Evolutionary conservation across 352 stramenopile species (phyloP), one percentile per base, ranked within the genome.

Genomic region (Salisapilia sapeloensis): DNA sequence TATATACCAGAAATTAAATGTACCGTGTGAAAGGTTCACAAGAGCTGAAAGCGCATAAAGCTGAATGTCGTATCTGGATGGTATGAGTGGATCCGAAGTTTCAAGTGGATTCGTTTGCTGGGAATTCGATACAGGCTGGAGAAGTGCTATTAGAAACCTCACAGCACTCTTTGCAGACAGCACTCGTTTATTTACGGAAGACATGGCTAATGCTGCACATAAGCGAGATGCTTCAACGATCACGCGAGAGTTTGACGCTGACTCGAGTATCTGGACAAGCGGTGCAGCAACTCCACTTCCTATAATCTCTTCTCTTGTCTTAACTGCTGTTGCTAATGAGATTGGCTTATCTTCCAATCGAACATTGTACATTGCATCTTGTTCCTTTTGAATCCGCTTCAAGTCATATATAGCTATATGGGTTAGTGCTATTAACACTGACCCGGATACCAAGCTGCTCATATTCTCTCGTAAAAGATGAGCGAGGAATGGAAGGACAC

Each of bases 11-110:
- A 6, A 21, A 23, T 34, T 2, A 16, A 9, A 48, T 59, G n/a
- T 37, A 82, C 67, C 56, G 25, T 77, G 46, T 1, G 56, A 61
- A n/a, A 84, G 42, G 33, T 81, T 84, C 7, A 79, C 62, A 8
- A 84, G 57, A 12, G 69, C 62, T 13, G 19, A 45, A 35, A 33
- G 4, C 26, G 16, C 6, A 30, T 1, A 35, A 30, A 10, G n/a
- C 23, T 2, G 60, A 57, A 2, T 60, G 34, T 1, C 81, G 37
- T 26, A 72, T 48, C 9, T 52, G 29, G 8, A 61, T 45, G 16
- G n/a, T n/a, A n/a, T n/a, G n/a, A n/a, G n/a, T n/a, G n/a, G n/a
- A n/a, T n/a, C n/a, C n/a, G n/a, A n/a, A n/a, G n/a, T n/a, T n/a
- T n/a, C n/a, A n/a, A n/a, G n/a, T n/a, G n/a, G n/a, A n/a, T n/a